A percentile compares a stretch with the other conserved stretches of the same genome.
phyloP scores from a whole-genome alignment of 805 yeast species.

The Monosporozyma servazzii region DNA sequence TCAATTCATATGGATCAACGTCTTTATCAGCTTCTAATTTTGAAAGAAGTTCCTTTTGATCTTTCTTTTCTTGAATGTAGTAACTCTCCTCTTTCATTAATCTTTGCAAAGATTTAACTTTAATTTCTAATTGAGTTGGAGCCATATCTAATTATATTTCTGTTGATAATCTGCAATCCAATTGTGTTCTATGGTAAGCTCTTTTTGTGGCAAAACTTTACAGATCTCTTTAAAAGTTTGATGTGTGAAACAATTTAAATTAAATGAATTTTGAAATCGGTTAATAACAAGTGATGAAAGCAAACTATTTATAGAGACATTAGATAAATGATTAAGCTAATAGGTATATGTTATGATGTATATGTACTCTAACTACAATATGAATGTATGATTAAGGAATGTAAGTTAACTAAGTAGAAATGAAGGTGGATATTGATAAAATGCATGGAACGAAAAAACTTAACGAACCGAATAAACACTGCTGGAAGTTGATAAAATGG shows the following conservation, averaged over 20 bases:
- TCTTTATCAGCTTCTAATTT: slow-evolving; percentile 34
- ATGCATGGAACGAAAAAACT: background rate
- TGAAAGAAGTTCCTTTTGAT: slow-evolving; percentile 42
- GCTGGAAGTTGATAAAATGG: slow-evolving; percentile 1
- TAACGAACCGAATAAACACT: background rate
- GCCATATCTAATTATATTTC: slow-evolving; percentile 36
- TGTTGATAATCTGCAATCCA: background rate
- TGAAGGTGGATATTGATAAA: background rate
- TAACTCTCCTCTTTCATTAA: slow-evolving; percentile 56
- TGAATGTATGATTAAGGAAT: background rate
- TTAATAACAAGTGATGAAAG: too few relatives aligned
- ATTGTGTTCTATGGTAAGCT: background rate
- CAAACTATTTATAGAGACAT: background rate
- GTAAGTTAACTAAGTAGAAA: background rate
- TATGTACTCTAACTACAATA: background rate
- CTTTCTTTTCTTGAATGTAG: slow-evolving; percentile 50
- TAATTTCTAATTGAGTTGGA: slow-evolving; percentile 64
- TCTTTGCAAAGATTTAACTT: slow-evolving; percentile 58
- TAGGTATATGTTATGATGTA: background rate
- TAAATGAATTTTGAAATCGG: background rate
- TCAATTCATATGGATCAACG: slow-evolving; percentile 58
- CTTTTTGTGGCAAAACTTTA: background rate
- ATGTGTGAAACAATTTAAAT: background rate
- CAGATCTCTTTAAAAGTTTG: background rate
- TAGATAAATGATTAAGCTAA: background rate